Percentiles rank a stretch among this genome's conserved stretches.
Conservation (phyloP, 805 yeast species). For the Torulaspora microellipsoides region DNA sequence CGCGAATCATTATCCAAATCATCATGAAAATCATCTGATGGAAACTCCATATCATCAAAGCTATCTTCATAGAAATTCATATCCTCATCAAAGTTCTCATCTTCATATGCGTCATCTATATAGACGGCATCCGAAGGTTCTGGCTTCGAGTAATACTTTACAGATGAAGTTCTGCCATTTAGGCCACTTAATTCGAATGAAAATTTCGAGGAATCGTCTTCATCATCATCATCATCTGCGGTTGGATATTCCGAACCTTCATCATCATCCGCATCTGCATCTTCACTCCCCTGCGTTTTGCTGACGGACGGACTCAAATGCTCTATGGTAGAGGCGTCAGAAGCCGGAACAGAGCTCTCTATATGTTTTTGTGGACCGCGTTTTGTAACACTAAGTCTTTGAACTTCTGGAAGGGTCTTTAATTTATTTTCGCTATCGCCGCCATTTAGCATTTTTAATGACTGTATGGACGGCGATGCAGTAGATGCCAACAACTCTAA, state of each 20-base stretch:
- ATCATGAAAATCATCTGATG: conserved; percentile 28
- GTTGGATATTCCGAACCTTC: conserved; percentile 5
- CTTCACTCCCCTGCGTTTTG: neutral
- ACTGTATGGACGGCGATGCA: conserved; percentile 4
- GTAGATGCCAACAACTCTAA: conserved; percentile 13
- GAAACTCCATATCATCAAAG: conserved; percentile 34
- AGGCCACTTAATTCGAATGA: conserved; percentile 46
- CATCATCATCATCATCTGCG: conserved; percentile 12
- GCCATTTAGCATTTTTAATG: neutral
- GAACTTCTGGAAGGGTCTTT: neutral
- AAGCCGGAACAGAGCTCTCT: neutral
- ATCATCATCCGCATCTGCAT: conserved; percentile 3
- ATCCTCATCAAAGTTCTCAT: conserved; percentile 42
- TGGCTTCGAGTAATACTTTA: conserved; percentile 44
- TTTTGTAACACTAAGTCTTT: neutral
- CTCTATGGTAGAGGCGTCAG: neutral
- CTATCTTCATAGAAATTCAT: conserved; percentile 33
- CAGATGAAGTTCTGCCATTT: conserved; percentile 51
- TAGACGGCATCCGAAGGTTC: conserved; percentile 35
- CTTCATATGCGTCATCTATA: conserved; percentile 38
- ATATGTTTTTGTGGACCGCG: neutral
- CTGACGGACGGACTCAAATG: neutral
- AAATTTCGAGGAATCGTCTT: conserved; percentile 35
- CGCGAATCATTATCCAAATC: conserved; percentile 3
- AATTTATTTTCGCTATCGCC: neutral